A percentile compares a stretch with the other conserved stretches of the same genome.
phyloP scores from a whole-genome alignment of 495 filamentous ascomycete species.

The Penicillium riverlandense region DNA sequence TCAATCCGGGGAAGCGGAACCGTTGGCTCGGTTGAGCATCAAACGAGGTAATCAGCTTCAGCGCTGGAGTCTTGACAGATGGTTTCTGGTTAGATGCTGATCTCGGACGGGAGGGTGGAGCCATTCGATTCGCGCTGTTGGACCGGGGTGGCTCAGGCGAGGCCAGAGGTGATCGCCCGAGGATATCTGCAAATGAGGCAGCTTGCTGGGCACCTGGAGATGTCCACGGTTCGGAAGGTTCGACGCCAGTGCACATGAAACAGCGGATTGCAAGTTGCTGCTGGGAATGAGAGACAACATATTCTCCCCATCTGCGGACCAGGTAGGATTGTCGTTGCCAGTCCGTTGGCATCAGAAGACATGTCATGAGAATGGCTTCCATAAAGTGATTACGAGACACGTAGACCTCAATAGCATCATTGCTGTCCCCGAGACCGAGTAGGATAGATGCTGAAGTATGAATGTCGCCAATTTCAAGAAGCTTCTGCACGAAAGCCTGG shows the following conservation, averaged over 20 bases:
- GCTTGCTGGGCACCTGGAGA: slow-evolving; percentile 72
- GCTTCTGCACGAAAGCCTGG: slow-evolving; percentile 83
- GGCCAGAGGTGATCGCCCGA: slow-evolving; percentile 37
- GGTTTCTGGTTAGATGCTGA: slow-evolving; percentile 19
- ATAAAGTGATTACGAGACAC: slow-evolving; percentile 85
- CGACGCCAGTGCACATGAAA: slow-evolving; percentile 73
- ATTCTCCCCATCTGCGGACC: slow-evolving; percentile 90
- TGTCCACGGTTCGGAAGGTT: slow-evolving; percentile 75
- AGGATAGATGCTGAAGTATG: slow-evolving; percentile 88
- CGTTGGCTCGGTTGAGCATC: slow-evolving; percentile 49
- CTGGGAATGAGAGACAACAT: slow-evolving; percentile 77
- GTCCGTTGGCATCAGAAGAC: slow-evolving; percentile 63
- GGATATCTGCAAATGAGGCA: slow-evolving; percentile 32
- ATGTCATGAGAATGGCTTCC: slow-evolving; percentile 81
- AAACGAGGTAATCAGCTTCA: slow-evolving; percentile 92
- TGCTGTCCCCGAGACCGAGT: slow-evolving; percentile 83
- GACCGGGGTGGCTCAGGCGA: slow-evolving; percentile 30
- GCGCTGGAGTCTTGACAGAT: slow-evolving; percentile 68
- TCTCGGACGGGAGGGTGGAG: slow-evolving; percentile 18
- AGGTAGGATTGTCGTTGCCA: slow-evolving; percentile 88
- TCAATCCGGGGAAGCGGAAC: slow-evolving; percentile 60
- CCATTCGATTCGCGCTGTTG: slow-evolving; percentile 18
- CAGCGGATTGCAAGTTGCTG: slow-evolving; percentile 88
- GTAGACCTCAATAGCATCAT: slow-evolving; percentile 95
- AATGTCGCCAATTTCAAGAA: slow-evolving; percentile 83